Evolutionary conservation across 768 basidiomycete genomes (phyloP).

Genomic region (Termitomyces sp.): DNA sequence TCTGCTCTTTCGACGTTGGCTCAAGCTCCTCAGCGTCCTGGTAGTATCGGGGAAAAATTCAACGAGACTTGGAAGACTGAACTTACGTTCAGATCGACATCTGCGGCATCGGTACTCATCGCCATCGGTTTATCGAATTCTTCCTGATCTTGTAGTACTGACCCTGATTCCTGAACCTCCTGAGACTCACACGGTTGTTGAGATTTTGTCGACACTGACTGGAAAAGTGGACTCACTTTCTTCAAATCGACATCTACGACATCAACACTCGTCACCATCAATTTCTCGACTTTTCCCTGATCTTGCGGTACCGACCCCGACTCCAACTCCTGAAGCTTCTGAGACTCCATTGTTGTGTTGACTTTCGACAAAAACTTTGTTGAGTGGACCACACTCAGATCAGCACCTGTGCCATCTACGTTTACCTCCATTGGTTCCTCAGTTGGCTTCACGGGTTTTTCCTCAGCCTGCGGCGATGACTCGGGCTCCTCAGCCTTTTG

Average conservation of each 20-base stretch:
- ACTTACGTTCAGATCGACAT: conserved; percentile 4
- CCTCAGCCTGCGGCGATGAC: neutral
- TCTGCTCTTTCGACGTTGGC: too few species aligned
- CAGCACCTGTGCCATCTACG: neutral
- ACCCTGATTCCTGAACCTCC: neutral
- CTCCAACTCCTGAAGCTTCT: neutral
- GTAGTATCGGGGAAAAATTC: neutral
- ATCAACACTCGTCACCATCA: conserved; percentile 4
- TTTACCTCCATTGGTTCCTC: neutral
- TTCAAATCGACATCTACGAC: conserved; percentile 11
- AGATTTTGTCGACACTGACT: too few species aligned
- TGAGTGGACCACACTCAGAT: neutral
- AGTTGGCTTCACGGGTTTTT: neutral
- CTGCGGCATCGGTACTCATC: conserved; percentile 7
- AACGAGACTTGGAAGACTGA: neutral
- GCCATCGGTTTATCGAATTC: neutral
- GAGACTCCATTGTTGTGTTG: too few species aligned
- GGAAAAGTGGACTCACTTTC: neutral
- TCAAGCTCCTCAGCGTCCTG: too few species aligned
- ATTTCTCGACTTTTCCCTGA: neutral
- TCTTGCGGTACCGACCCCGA: neutral
- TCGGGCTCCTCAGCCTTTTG: neutral
- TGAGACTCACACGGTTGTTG: neutral
- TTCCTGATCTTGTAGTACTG: neutral
- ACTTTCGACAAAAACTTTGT: neutral